phyloP scores from a whole-genome alignment of 208 protist genomes.

The Leishmania tarentolae region DNA sequence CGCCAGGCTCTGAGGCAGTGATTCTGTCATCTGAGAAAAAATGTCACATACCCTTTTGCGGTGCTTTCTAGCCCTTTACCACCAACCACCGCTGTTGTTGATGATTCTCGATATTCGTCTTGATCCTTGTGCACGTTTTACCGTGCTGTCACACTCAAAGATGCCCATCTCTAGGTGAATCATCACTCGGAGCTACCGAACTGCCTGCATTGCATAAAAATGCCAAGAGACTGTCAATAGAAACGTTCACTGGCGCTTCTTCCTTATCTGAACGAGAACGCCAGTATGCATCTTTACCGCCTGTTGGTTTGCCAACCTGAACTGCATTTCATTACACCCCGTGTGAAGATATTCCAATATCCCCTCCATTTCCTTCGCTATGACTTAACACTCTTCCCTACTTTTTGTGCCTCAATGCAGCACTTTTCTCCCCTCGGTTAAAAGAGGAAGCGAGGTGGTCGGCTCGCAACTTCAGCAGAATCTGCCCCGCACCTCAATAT shows the following conservation, averaged over 20 bases:
- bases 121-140: neutral
- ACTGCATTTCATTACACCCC: neutral
- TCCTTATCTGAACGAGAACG: neutral
- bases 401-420: neutral
- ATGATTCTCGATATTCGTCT: conserved; percentile 17
- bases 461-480: neutral
- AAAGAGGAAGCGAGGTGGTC: conserved; percentile 2
- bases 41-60: neutral
- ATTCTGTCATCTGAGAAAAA: neutral
- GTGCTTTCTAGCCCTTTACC: neutral
- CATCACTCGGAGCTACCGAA: neutral
- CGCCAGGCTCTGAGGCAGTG: neutral
- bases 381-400: neutral
- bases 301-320: neutral
- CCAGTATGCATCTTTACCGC: neutral
- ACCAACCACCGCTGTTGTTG: neutral
- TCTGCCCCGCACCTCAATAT: conserved; percentile 16
- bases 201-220: neutral
- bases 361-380: neutral
- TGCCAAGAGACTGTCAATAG: neutral
- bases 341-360: neutral
- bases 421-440: conserved; percentile 10
- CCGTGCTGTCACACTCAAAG: neutral
- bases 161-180: neutral
- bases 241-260: neutral